Evolutionary conservation across 1,284 basidiomycete species (phyloP).

Genomic region (Dichomitus squalens): DNA sequence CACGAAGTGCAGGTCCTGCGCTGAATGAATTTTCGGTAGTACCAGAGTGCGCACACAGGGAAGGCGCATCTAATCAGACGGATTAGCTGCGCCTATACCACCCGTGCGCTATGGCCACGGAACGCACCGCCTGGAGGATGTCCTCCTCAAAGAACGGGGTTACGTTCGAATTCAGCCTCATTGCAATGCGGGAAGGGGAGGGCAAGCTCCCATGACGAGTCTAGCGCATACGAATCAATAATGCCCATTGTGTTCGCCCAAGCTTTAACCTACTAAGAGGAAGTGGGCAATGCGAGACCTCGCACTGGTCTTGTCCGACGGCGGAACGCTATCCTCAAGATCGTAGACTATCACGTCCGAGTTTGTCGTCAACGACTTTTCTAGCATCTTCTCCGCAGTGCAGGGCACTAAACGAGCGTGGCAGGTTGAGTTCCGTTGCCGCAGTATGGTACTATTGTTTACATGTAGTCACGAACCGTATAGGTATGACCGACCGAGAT

Average conservation of each 20-base stretch:
- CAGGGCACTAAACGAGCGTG: slow-evolving; percentile 58
- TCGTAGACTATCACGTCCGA: slow-evolving; percentile 87
- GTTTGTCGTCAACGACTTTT: slow-evolving; percentile 65
- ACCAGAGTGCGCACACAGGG: slow-evolving; percentile 61
- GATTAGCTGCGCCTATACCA: not conserved
- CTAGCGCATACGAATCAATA: slow-evolving; percentile 23
- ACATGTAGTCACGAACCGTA: slow-evolving; percentile 42
- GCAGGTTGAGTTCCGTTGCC: not conserved
- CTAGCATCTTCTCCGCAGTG: slow-evolving; percentile 79
- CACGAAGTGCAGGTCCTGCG: slow-evolving; percentile 64
- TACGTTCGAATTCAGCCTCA: slow-evolving; percentile 76
- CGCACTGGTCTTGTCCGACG: slow-evolving; percentile 65
- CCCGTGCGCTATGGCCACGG: not conserved
- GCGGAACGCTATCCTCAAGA: slow-evolving; percentile 82
- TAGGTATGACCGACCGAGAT: slow-evolving; percentile 61
- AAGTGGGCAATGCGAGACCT: slow-evolving; percentile 61
- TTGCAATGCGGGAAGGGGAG: slow-evolving; percentile 57
- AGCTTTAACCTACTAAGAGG: slow-evolving; percentile 47
- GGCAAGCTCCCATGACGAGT: slow-evolving; percentile 40
- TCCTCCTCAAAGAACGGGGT: slow-evolving; percentile 77
- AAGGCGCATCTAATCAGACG: slow-evolving; percentile 25
- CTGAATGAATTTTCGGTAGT: slow-evolving; percentile 79
- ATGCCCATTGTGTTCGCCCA: not conserved
- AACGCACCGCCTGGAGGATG: slow-evolving; percentile 63
- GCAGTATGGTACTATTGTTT: not conserved